Percentiles rank a stretch among this genome's conserved stretches.
Conservation (phyloP, 257 asterid genomes). For the Striga asiatica region DNA sequence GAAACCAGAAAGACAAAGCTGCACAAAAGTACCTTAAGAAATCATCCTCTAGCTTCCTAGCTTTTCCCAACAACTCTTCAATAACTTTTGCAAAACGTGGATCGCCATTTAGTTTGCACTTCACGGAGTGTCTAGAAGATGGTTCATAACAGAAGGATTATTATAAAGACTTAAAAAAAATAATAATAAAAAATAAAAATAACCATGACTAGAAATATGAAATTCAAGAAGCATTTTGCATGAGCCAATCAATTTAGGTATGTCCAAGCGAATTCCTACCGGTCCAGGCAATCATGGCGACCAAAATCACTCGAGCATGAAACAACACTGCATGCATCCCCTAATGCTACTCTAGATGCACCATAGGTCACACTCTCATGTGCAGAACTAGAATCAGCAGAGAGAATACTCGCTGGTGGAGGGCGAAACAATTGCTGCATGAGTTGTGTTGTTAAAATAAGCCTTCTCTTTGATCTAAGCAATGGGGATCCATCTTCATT, state of each 20-base stretch:
- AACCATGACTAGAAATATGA: too few relatives aligned
- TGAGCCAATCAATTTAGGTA: too few relatives aligned
- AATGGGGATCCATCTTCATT: constrained; percentile 43
- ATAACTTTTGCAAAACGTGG: constrained; percentile 23
- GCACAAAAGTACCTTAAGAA: constrained; percentile 44
- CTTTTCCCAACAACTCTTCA: constrained; percentile 40
- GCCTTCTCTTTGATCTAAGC: constrained; percentile 60
- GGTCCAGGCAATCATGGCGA: constrained; percentile 20
- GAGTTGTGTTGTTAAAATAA: constrained; percentile 62
- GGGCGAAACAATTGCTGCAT: constrained; percentile 73
- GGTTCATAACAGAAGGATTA: constrained; percentile 2
- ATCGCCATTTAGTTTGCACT: constrained; percentile 23
- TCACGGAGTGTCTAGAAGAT: constrained; percentile 25
- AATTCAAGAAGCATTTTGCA: too few relatives aligned
- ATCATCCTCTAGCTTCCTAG: constrained; percentile 49
- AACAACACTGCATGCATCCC: constrained; percentile 60
- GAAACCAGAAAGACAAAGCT: constrained; percentile 16
- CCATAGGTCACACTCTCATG: constrained; percentile 42
- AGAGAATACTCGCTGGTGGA: constrained; percentile 46
- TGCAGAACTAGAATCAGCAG: constrained; percentile 35
- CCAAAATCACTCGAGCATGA: constrained; percentile 25
- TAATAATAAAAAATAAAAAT: background rate
- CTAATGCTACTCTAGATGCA: constrained; percentile 49
- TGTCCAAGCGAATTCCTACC: constrained; percentile 31
- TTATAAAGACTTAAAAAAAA: background rate